A percentile compares a stretch with the other conserved stretches of the same genome.
Conservation (phyloP, 352 stramenopile genomes). For the Phytopythium kandeliae region DNA sequence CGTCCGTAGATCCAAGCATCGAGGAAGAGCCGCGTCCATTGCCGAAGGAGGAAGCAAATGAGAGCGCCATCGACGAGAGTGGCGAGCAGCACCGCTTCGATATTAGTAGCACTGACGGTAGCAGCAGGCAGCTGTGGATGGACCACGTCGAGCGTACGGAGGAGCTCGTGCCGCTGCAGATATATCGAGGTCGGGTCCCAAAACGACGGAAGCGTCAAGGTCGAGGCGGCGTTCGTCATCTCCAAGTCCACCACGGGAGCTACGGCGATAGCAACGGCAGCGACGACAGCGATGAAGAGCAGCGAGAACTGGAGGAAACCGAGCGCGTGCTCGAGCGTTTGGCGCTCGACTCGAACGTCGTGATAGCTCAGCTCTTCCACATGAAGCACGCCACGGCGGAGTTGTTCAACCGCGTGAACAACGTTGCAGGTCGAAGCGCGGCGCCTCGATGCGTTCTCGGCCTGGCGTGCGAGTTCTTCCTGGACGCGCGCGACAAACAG, state of each 20-base stretch:
- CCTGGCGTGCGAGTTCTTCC: slow-evolving; percentile 56
- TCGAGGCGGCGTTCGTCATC: not conserved
- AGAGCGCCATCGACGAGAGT: not conserved
- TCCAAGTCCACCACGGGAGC: not conserved
- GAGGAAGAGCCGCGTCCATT: not conserved
- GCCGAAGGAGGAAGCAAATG: not conserved
- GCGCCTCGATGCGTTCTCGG: slow-evolving; percentile 1
- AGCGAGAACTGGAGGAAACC: slow-evolving; percentile 3
- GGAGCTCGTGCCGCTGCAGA: not conserved
- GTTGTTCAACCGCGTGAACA: slow-evolving; percentile 49
- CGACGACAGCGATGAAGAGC: not conserved
- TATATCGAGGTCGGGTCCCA: not conserved
- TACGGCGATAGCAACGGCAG: slow-evolving; percentile 2
- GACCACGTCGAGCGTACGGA: not conserved
- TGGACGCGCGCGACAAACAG: slow-evolving; percentile 18
- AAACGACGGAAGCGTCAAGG: too few species aligned
- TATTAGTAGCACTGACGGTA: not conserved
- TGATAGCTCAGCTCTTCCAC: slow-evolving; percentile 38
- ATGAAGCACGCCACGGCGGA: slow-evolving; percentile 54
- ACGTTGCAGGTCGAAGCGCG: not conserved
- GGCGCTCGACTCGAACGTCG: slow-evolving; percentile 36
- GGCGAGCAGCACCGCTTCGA: not conserved
- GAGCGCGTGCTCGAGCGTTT: not conserved
- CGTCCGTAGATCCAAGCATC: too few species aligned
- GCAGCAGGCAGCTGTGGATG: not conserved